Conservation (phyloP, 2,329 filamentous ascomycete genomes). For the Xylaria sp. region DNA sequence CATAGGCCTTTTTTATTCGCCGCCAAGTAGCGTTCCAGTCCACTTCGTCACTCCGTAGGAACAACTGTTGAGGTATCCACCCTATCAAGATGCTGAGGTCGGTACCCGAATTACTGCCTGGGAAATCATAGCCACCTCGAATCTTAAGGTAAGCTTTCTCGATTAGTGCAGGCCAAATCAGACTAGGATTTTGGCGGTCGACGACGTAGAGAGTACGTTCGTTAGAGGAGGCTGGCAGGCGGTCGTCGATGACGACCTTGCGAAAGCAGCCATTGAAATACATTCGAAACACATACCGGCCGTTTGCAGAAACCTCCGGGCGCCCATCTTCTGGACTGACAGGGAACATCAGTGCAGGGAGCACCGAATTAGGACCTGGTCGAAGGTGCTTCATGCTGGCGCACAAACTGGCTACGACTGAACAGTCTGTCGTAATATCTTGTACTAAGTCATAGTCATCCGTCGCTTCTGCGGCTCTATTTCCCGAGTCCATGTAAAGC, state of each 20-base stretch:
- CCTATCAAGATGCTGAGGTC: constrained; percentile 93
- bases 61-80: constrained; percentile 97
- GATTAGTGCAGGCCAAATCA: constrained; percentile 90
- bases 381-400: constrained; percentile 78
- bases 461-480: constrained; percentile 51
- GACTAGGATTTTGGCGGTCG: constrained; percentile 81
- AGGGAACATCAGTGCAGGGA: constrained; percentile 79
- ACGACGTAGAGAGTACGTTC: constrained; percentile 85
- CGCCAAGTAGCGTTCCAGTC: constrained; percentile 81
- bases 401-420: constrained; percentile 94
- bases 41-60: constrained; percentile 86
- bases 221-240: constrained; percentile 80
- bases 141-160: constrained; percentile 98
- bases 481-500: constrained; percentile 9
- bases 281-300: constrained; percentile 91
- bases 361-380: constrained; percentile 74
- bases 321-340: constrained; percentile 68
- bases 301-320: constrained; percentile 77
- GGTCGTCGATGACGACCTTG: constrained; percentile 88
- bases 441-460: constrained; percentile 85
- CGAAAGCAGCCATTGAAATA: constrained; percentile 96
- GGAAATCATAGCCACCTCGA: constrained; percentile 95
- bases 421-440: constrained; percentile 95
- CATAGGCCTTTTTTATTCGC: constrained; percentile 78
- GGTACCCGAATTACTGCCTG: constrained; percentile 95